These are phyloP conservation scores for Suillus weaverae DNA, from an alignment of 768 basidiomycete genomes.

Conservation along the genomic window DNA sequence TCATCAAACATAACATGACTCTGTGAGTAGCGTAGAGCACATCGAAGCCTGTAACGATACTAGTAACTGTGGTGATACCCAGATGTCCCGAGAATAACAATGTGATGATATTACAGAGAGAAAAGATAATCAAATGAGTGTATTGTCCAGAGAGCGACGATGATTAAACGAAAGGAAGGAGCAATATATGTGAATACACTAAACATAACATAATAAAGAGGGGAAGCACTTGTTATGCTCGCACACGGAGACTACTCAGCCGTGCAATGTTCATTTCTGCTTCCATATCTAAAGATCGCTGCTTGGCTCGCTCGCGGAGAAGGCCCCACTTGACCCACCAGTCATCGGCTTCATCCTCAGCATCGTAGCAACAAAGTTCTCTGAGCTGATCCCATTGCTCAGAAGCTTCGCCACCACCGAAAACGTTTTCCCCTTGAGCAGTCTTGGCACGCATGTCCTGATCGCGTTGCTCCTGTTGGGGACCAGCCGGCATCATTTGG, in stretches of 20 bases:
- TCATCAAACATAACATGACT: not conserved
- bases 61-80: not conserved
- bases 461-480: constrained; percentile 47
- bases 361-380: constrained; percentile 50
- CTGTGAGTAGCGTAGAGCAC: not conserved
- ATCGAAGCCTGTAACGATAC: not conserved
- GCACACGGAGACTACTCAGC: not conserved
- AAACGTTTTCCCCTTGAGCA: constrained; percentile 46
- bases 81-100: not conserved
- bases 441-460: constrained; percentile 37
- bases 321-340: constrained; percentile 65
- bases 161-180: constrained; percentile 1
- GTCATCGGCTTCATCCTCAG: constrained; percentile 57
- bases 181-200: not conserved
- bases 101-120: not conserved
- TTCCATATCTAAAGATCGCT: constrained; percentile 20
- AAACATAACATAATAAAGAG: not conserved
- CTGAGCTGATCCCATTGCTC: constrained; percentile 54
- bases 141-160: not conserved
- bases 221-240: not conserved
- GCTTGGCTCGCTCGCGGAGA: constrained; percentile 39
- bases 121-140: not conserved
- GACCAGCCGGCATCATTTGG: constrained; percentile 45
- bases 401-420: constrained; percentile 27
- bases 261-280: constrained; percentile 14